phyloP scores from a whole-genome alignment of 768 basidiomycete species.

The Auricularia auricula-judae region DNA sequence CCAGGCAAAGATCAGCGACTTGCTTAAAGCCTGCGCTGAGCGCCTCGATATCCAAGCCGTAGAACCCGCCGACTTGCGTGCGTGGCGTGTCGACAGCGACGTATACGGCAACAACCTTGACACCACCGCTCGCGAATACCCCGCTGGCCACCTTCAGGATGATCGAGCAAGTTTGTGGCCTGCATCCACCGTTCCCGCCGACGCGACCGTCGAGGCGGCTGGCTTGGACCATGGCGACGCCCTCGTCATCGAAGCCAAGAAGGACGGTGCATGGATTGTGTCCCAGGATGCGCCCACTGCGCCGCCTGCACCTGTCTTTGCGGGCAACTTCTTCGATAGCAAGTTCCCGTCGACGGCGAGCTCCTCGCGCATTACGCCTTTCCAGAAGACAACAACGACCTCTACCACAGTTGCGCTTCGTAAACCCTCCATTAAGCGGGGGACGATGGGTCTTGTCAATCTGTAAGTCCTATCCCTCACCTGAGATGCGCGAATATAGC shows the following conservation, averaged over 20 bases:
- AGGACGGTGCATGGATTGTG: constrained; percentile 47
- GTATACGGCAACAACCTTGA: constrained; percentile 20
- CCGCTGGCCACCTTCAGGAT: constrained; percentile 5
- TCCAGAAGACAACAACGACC: background rate
- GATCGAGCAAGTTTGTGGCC: constrained; percentile 1
- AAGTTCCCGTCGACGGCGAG: background rate
- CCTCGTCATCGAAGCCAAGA: constrained; percentile 69
- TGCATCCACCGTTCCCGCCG: constrained; percentile 31
- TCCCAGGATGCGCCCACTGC: constrained; percentile 10
- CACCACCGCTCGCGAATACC: constrained; percentile 7
- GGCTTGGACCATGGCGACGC: constrained; percentile 36
- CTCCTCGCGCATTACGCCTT: background rate
- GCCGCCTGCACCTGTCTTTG: background rate
- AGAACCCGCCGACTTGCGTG: constrained; percentile 14
- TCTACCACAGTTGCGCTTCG: constrained; percentile 4
- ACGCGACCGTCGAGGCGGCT: constrained; percentile 36
- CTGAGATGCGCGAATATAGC: constrained; percentile 4
- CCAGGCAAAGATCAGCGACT: constrained; percentile 34
- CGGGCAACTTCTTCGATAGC: constrained; percentile 1
- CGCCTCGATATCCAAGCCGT: background rate
- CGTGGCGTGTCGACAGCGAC: constrained; percentile 9
- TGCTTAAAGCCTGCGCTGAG: constrained; percentile 17
- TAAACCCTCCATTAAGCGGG: constrained; percentile 30
- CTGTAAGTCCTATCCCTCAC: constrained; percentile 41
- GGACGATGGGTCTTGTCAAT: constrained; percentile 81